These are phyloP conservation scores for Coniosporium uncinatum DNA, from an alignment of 2,329 filamentous ascomycete species.

Conservation along the genomic window DNA sequence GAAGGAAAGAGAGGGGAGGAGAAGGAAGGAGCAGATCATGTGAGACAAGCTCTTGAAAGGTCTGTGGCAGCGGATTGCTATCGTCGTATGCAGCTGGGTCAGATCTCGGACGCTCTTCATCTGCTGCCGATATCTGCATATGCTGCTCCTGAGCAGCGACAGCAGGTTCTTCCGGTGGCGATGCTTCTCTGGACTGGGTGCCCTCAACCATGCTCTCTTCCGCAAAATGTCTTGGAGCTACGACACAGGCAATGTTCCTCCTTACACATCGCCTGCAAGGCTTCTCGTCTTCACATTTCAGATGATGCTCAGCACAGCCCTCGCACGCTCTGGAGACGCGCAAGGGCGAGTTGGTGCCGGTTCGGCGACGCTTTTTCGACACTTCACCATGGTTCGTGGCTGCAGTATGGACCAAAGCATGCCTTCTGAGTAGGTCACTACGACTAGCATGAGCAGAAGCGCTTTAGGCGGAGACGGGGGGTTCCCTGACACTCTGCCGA, in stretches of 20 bases:
- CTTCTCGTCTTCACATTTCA: conserved; percentile 49
- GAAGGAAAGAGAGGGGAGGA: too few relatives aligned
- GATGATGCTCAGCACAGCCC: conserved; percentile 42
- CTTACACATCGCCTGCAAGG: conserved; percentile 45
- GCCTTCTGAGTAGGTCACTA: conserved; percentile 45
- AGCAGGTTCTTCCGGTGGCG: conserved; percentile 7
- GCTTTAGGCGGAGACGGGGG: too few relatives aligned
- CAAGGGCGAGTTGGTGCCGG: too few relatives aligned
- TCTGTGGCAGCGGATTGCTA: too few relatives aligned
- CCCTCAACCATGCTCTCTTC: conserved; percentile 9
- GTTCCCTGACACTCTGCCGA: conserved; percentile 35
- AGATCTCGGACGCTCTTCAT: too few relatives aligned
- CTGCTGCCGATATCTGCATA: not conserved
- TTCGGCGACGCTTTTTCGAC: too few relatives aligned
- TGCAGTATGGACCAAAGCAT: conserved; percentile 34
- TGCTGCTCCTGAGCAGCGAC: not conserved
- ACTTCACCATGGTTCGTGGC: too few relatives aligned
- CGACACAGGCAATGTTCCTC: conserved; percentile 38
- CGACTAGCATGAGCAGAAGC: too few relatives aligned
- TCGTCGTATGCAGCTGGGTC: too few relatives aligned
- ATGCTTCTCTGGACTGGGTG: conserved; percentile 20
- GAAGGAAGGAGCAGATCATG: too few relatives aligned
- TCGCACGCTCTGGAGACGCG: conserved; percentile 45
- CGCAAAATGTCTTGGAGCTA: too few relatives aligned
- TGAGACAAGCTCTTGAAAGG: not conserved